Evolutionary conservation across 768 basidiomycete species (phyloP), one percentile per base, ranked within the genome.

Genomic region (Lactarius psammicola): DNA sequence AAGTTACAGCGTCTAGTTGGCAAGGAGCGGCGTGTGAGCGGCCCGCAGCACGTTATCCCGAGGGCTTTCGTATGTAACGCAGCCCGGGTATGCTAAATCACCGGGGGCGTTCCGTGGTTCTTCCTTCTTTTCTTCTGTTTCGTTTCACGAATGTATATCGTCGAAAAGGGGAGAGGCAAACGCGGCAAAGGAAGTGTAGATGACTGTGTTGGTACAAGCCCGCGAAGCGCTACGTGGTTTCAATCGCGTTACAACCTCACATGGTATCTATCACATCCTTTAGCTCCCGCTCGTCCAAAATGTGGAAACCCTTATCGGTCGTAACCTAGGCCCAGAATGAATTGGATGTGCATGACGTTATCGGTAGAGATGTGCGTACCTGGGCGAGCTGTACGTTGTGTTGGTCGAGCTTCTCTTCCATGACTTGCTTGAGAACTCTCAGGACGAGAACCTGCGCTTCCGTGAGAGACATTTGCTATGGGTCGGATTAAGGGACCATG

Each of bases 361-460:
- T 33, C 5, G 18, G 20, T 28, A 30, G 7, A 49, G 15, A 11
- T 18, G 17, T 51, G 23, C 81, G 36, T 60, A 90, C 95, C 83
- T 95, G 94, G 60, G 96, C 95, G 17, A 99, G 82, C 76, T 98
- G 95, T 30, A 98, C 95, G 71, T 99, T 98, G 80, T 98, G 95
- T 71, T 97, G 93, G 78, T 98, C 96, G 51, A 99, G 85, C 76
- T 97, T 98, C 80, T 98, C 97, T 77, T 98, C 97, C 97, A 98
- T 99, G 53, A 98, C 97, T 79, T 98, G 95, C 80, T 99, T 98
- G 68, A 98, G 80, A 55, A 98, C 93, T 68, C 86, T 88, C 60
- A 98, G 79, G 3, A 92, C 89, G 68, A 98, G 79, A 44, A 85
- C 80, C 71, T 98, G 93, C 0, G 95, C 97, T 76, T 97, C 94